Base-by-base conservation (phyloP, 352 stramenopile species). In the Pythium grandisporangium region DNA sequence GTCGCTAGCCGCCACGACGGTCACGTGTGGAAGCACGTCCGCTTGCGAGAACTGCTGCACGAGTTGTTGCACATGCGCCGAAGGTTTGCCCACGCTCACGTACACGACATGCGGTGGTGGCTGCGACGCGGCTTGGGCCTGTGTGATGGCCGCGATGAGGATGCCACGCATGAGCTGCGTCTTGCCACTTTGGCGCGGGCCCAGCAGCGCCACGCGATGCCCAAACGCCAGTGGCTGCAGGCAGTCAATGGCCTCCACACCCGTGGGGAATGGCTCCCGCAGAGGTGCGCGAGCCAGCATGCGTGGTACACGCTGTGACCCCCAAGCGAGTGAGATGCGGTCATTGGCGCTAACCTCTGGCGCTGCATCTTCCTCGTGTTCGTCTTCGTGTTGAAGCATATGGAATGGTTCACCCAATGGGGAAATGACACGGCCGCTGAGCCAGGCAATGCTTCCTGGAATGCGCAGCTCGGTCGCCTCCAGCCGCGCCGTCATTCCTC, bases 81-180 rank as follows among this genome's bases (percentile, higher is more conserved):
- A 40, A 22, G 49, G 71, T 55, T 91, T 86, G n/a, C 65, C 72
- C 5, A 86, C 43, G 16, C 67, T 75, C 13, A 91, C 77, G 45
- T 85, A 91, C 2, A 91, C 70, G 48, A 91, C 69, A 26, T 84
- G 74, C 11, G 77, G 77, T 5, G 74, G 69, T 24, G 61, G 26
- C 20, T 61, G 27, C n/a, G 47, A 41, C 4, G 27, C 39, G 1
- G 45, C 41, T 14, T 69, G 55, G 8, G 53, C 60, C 10, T 43
- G 43, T 24, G 58, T 37, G 21, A 88, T 59, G 42, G 84, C 65
- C 33, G 85, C 61, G 14, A 63, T 54, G 37, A 91, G 73, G 25
- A 88, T 66, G 45, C 88, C 68, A 23, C 88, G 56, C 30, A 57
- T 61, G 26, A 91, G 49, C 1, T 69, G 61, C 17, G 78, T 87